Evolutionary conservation across 768 basidiomycete species (phyloP), one percentile per base, ranked within the genome.

Genomic region (Boletales sp.): DNA sequence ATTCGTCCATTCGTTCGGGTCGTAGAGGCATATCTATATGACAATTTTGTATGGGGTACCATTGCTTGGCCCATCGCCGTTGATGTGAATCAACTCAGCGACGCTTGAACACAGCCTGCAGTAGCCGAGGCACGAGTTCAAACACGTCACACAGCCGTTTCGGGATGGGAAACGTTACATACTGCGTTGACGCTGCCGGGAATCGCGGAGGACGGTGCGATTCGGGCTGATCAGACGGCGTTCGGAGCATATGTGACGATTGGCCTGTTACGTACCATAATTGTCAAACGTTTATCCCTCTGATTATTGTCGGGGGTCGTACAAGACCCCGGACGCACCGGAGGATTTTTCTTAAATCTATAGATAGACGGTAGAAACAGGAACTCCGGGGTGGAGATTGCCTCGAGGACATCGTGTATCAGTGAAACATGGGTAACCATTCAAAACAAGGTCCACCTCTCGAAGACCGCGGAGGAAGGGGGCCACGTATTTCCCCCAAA

Each of bases 1-100:
- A 66, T 44, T 70, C 74, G 30, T 75, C 72, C 48, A 73, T 70
- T 51, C 70, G 64, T 53, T 70, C 51, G 75, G 72, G 63, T 63
- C 71, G 44, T 59, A 58, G 66, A 63, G 41, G 67, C 60, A 53
- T 62, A 53, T 62, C 68, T 56, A 65, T 49, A 58, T 18, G 57
- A 49, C 57, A 57, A 59, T 55, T 62, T 28, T 62, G 58, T 68
- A 60, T 41, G 66, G 50, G 30, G 59, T 54, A 54, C 47, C 62
- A 57, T 63, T 56, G 51, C 52, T 55, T 48, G 66, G 55, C 34
- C 53, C 60, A 55, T 53, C 57, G 50, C 41, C 19, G 48, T 49
- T 59, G 58, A 60, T 62, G 58, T 53, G 34, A 44, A 57, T 61
- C 60, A 61, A 58, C 52, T 51, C 60, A 64, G 60, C 62, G 60